phyloP scores from a whole-genome alignment of 106 monocot species.

The Amphibolis antarctica region DNA sequence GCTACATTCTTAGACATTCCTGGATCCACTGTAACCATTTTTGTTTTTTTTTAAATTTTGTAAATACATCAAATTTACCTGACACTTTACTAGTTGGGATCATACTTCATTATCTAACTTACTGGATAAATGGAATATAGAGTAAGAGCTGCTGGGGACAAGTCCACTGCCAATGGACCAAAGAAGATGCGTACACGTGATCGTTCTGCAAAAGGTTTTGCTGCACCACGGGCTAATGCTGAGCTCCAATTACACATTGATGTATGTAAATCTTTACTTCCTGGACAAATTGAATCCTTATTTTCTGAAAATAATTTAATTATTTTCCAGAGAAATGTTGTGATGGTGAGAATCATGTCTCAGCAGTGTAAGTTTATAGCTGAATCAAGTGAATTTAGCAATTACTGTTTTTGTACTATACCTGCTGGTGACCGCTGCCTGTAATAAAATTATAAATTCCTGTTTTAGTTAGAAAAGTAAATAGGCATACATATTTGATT shows the following conservation, averaged over 20 bases:
- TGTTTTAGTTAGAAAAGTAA: no score
- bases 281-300: constrained; percentile 17
- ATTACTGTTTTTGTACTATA: no score
- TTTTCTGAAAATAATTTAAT: neutral
- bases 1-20: no score
- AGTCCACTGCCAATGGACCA: constrained; percentile 39
- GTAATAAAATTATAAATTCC: no score
- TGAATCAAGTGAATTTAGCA: neutral
- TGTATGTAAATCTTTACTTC: constrained; percentile 38
- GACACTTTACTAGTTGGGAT: neutral
- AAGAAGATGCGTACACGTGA: constrained; percentile 65
- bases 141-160: constrained; percentile 52
- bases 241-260: constrained; percentile 79
- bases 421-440: no score
- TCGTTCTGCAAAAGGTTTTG: constrained; percentile 40
- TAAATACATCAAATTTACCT: no score
- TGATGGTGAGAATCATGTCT: neutral
- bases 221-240: constrained; percentile 82
- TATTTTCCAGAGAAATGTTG: neutral
- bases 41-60: no score
- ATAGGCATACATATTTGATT: no score
- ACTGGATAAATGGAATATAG: constrained; percentile 12
- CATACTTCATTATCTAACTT: neutral
- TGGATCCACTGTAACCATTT: no score
- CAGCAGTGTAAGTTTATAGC: no score